A percentile compares a stretch with the other conserved stretches of the same genome.
Evolutionary conservation across 495 filamentous ascomycete genomes (phyloP).

Genomic region (Aspergillus funiculosus): DNA sequence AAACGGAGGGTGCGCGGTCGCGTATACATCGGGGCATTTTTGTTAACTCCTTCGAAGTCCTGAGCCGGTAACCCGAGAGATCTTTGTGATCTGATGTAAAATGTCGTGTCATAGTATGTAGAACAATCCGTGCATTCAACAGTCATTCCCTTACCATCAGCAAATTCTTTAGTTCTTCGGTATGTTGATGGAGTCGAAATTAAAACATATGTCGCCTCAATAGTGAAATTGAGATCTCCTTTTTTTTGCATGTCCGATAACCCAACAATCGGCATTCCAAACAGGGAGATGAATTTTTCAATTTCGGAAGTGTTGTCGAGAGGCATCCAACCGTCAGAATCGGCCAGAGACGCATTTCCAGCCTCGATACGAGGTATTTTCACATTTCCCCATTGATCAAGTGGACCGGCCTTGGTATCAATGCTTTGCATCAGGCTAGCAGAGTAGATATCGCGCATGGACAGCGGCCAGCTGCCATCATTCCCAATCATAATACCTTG

Average conservation of each 20-base stretch:
- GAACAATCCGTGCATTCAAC: constrained; percentile 3
- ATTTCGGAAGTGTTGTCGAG: not conserved
- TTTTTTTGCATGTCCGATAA: not conserved
- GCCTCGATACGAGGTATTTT: constrained; percentile 16
- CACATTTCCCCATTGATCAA: constrained; percentile 16
- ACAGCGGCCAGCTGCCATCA: constrained; percentile 10
- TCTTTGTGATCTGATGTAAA: constrained; percentile 1
- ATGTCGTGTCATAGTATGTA: not conserved
- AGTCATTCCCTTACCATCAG: not conserved
- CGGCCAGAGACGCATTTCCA: not conserved
- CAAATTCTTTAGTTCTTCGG: not conserved
- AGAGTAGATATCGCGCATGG: constrained; percentile 14
- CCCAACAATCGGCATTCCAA: constrained; percentile 13
- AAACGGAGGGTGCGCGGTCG: constrained; percentile 4
- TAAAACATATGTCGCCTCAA: constrained; percentile 14
- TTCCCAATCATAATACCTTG: constrained; percentile 4
- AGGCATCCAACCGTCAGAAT: constrained; percentile 13
- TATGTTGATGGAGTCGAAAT: not conserved
- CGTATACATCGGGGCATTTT: not conserved
- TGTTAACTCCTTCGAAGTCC: not conserved
- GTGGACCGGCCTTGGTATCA: constrained; percentile 4
- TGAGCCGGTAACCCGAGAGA: constrained; percentile 5
- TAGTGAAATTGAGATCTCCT: constrained; percentile 8
- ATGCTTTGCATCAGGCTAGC: constrained; percentile 15
- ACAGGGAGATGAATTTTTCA: constrained; percentile 11